Percentiles rank a stretch among this genome's conserved stretches.
Conservation (phyloP, 768 basidiomycete genomes). For the Kwoniella botswanensis region DNA sequence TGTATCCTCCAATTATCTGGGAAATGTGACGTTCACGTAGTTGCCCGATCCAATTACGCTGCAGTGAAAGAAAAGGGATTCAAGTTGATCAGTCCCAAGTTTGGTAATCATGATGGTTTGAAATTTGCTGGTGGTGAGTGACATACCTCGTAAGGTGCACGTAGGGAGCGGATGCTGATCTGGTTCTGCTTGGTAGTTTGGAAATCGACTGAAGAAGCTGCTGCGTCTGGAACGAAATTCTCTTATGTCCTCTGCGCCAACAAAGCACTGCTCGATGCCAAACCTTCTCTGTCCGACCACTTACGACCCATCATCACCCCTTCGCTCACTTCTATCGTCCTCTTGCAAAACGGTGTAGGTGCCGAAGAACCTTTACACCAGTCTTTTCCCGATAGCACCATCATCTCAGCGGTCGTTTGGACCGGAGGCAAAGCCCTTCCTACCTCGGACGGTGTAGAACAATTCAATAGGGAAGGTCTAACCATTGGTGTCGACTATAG, state of each 20-base stretch:
- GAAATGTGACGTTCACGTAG: conserved; percentile 49
- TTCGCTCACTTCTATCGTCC: conserved; percentile 45
- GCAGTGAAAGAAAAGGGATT: conserved; percentile 49
- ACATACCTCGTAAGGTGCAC: neutral
- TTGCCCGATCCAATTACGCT: conserved; percentile 52
- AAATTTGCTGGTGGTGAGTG: conserved; percentile 53
- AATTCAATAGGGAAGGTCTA: conserved; percentile 52
- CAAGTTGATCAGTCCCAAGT: conserved; percentile 41
- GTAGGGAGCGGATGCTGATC: neutral
- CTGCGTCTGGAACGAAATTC: conserved; percentile 38
- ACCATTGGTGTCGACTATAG: conserved; percentile 55
- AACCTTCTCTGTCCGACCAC: conserved; percentile 48
- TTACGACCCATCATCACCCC: conserved; percentile 42
- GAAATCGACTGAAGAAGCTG: conserved; percentile 49
- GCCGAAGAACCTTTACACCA: conserved; percentile 53
- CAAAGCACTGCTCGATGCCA: conserved; percentile 55
- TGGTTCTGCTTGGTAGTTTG: conserved; percentile 33
- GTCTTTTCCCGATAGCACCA: conserved; percentile 47
- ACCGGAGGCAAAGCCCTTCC: conserved; percentile 46
- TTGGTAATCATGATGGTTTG: conserved; percentile 48
- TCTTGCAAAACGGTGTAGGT: conserved; percentile 56
- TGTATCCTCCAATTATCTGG: conserved; percentile 49
- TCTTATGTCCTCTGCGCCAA: conserved; percentile 51
- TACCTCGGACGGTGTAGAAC: conserved; percentile 41
- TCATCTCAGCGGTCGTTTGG: conserved; percentile 57